phyloP scores from a whole-genome alignment of 768 basidiomycete species.

The Hortiboletus campestris region DNA sequence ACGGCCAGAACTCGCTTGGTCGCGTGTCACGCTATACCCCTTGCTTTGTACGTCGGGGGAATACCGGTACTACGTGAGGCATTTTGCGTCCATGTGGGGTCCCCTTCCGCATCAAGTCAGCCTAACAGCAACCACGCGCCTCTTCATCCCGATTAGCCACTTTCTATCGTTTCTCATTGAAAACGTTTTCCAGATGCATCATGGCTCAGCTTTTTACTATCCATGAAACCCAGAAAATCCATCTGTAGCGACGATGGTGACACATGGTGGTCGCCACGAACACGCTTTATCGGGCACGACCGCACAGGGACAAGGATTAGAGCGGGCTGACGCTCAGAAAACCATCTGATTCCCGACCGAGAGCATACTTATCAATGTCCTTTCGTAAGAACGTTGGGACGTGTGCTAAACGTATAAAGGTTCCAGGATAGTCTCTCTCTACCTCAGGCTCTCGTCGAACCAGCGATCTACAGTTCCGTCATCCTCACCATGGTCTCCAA shows the following conservation, averaged over 20 bases:
- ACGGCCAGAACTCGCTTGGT: neutral
- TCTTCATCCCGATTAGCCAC: conserved; percentile 1
- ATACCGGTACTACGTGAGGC: neutral
- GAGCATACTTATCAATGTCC: neutral
- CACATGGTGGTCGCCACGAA: neutral
- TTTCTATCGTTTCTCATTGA: neutral
- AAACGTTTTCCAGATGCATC: neutral
- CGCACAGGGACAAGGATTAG: neutral
- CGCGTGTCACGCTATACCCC: neutral
- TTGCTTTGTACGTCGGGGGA: neutral
- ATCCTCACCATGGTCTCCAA: conserved; percentile 18
- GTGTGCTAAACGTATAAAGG: conserved; percentile 13
- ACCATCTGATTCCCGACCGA: neutral
- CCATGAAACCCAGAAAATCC: neutral
- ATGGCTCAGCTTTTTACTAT: neutral
- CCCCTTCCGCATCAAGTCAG: neutral
- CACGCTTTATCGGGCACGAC: neutral
- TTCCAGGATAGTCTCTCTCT: neutral
- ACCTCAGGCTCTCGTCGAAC: neutral
- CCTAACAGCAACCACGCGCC: neutral
- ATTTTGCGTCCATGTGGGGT: conserved; percentile 4
- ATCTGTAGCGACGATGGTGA: neutral
- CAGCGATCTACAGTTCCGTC: neutral
- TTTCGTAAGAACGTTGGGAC: conserved; percentile 1
- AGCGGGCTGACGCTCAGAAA: neutral